Base-by-base conservation (phyloP, 768 basidiomycete species). In the Tulasnella sp. region DNA sequence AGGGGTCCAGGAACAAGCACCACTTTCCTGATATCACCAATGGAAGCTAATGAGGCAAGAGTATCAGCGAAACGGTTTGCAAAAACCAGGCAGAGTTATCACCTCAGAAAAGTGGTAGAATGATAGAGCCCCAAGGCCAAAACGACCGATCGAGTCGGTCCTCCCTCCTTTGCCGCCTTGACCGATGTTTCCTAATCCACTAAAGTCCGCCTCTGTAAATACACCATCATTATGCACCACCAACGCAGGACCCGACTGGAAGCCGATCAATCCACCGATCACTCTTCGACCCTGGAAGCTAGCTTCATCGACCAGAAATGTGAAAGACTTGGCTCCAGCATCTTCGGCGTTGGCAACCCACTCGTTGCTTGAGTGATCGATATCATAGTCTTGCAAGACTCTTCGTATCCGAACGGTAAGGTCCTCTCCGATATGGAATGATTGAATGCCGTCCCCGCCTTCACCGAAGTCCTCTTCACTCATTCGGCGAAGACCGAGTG, bases 1-100 rank as follows among this genome's bases (percentile, higher is more conserved):
- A 87, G 0, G 90, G 90, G 83, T 90, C 88, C 34, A 91, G 81
- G 75, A 90, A 88, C 75, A 87, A n/a, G 11, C 86, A 84, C 14
- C 79, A 69, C 16, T 76, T 74, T 28, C 85, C 85, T 0, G 87
- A 87, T 7, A 87, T 80, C 50, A 87, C 84, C 84, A 86, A 85
- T 8, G 85, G 74, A 74, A 90, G 28, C 75, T 76, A 40, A n/a
- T 24, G 2, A 5, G 4, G 18, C 20, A 28, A 9, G 9, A 24
- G 73, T 4, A 74, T 22, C n/a, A 24, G 73, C 37, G 24, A 74
- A 24, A 34, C 37, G 37, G 37, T 37, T 37, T 37, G 37, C 37
- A 37, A 37, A 37, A 2, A 37, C 37, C 37, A 37, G 6, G n/a
- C 34, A 31, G 12, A 20, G 24, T 7, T 46, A 9, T n/a, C 18